Evolutionary conservation across 2,329 filamentous ascomycete species (phyloP), one percentile per base, ranked within the genome.

Genomic region (Helotiales sp.): DNA sequence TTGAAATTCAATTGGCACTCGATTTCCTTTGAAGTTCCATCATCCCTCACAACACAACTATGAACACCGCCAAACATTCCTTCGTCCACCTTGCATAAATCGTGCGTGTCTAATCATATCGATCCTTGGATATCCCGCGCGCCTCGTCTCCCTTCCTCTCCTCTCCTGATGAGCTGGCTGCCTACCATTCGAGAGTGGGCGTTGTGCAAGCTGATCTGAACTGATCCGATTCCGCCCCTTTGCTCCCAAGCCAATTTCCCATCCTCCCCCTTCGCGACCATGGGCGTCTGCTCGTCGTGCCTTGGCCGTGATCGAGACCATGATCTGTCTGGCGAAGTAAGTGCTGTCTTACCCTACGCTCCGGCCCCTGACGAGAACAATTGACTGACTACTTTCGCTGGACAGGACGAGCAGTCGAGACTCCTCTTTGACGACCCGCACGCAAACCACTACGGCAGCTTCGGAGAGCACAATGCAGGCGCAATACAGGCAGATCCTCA

Each of bases 231-330:
- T n/a, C 45, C 49, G 20, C 47, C 50, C 54, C 37, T 45, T 37
- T 45, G 40, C 55, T 61, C 28, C 64, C 17, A 59, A 24, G 37
- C 63, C 66, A 65, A 49, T 24, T 59, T 24, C 45, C 60, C 52
- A n/a, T 26, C 37, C 43, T 60, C 47, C 61, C 40, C 47, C 40
- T 47, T 17, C 63, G 30, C 64, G 28, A 69, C 34, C 60, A 89
- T 89, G 87, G 87, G 87, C 67, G 82, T 82, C 77, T 89, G 87
- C 78, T 81, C 84, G 69, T 89, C 87, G 64, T 90, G 87, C 75
- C 79, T 90, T 52, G 86, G 87, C 69, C 77, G 80, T 70, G 81
- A 82, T 64, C 80, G 81, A 61, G 80, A 80, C 71, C 67, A 66
- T 43, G 84, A 87, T 70, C 78, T 79, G 34, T 84, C 84, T 66